Evolutionary conservation across 306 rosid species (phyloP).

Genomic region (Vicia faba): DNA sequence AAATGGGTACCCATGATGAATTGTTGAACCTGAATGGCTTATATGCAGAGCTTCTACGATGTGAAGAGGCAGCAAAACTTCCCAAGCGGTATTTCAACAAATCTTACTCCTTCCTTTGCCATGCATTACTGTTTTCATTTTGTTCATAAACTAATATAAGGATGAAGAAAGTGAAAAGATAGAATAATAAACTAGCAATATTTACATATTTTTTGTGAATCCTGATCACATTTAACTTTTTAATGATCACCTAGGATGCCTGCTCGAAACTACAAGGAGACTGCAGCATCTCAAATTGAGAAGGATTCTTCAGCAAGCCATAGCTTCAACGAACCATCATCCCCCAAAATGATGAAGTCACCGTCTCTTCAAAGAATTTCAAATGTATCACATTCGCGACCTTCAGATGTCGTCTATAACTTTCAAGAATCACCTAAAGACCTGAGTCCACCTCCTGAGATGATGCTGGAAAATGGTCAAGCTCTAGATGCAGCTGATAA

Average conservation of each 20-base stretch:
- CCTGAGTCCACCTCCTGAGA: slow-evolving; percentile 81
- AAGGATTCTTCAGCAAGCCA: slow-evolving; percentile 85
- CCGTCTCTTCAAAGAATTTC: slow-evolving; percentile 91
- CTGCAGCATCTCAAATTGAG: slow-evolving; percentile 83
- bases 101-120: slow-evolving; percentile 18
- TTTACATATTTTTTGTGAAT: slow-evolving; percentile 20
- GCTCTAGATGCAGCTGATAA: slow-evolving; percentile 60
- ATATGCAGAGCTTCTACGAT: slow-evolving; percentile 92
- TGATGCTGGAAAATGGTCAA: slow-evolving; percentile 81
- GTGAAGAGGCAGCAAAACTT: slow-evolving; percentile 98
- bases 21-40: slow-evolving; percentile 71
- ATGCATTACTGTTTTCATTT: slow-evolving; percentile 31
- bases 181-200: slow-evolving; percentile 20
- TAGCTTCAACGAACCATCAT: slow-evolving; percentile 83
- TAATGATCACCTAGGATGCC: slow-evolving; percentile 74
- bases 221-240: slow-evolving; percentile 3
- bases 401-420: slow-evolving; percentile 58
- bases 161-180: slow-evolving; percentile 1
- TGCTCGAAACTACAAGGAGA: slow-evolving; percentile 77
- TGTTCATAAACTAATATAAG: slow-evolving; percentile 26
- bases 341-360: slow-evolving; percentile 87
- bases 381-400: slow-evolving; percentile 51
- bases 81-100: slow-evolving; percentile 74
- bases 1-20: slow-evolving; percentile 98
- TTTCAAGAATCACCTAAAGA: slow-evolving; percentile 74